Conservation (phyloP, 148 eudicot genomes). For the Fallopia convolvulus region DNA sequence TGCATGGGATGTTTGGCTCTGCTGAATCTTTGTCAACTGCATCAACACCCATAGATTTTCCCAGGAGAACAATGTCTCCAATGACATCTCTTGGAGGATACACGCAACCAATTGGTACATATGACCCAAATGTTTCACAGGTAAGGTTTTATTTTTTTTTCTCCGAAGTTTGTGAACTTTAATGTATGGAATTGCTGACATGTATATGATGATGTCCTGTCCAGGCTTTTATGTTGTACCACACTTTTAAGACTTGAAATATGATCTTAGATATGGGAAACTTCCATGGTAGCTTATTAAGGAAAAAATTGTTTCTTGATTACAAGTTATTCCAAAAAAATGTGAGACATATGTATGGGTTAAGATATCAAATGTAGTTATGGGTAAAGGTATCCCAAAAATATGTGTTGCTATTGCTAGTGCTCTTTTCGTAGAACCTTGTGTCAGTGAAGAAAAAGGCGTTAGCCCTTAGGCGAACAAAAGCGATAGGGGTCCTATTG, state of each 20-base stretch:
- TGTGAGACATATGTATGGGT: too few species aligned
- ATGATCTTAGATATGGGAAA: not conserved
- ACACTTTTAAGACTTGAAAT: not conserved
- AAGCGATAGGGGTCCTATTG: too few species aligned
- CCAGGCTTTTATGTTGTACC: not conserved
- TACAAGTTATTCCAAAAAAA: not conserved
- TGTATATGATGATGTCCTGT: not conserved
- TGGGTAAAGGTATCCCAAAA: not conserved
- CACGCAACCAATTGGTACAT: slow-evolving; percentile 68
- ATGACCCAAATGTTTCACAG: slow-evolving; percentile 76
- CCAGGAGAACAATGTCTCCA: slow-evolving; percentile 50
- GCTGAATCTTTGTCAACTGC: slow-evolving; percentile 49
- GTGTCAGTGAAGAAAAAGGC: too few species aligned
- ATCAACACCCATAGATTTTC: slow-evolving; percentile 44
- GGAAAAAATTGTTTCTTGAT: not conserved
- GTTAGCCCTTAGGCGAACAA: too few species aligned
- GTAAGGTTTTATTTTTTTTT: slow-evolving; percentile 25
- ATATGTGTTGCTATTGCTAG: not conserved
- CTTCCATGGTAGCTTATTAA: too few species aligned
- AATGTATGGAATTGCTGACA: not conserved
- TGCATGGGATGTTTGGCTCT: slow-evolving; percentile 56
- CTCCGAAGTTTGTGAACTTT: not conserved
- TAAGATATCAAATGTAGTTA: too few species aligned
- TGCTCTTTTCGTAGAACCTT: not conserved
- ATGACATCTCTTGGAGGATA: slow-evolving; percentile 53